Evolutionary conservation across 2,329 filamentous ascomycete genomes (phyloP), one percentile per base, ranked within the genome.

Genomic region (Aureobasidium melanogenum): DNA sequence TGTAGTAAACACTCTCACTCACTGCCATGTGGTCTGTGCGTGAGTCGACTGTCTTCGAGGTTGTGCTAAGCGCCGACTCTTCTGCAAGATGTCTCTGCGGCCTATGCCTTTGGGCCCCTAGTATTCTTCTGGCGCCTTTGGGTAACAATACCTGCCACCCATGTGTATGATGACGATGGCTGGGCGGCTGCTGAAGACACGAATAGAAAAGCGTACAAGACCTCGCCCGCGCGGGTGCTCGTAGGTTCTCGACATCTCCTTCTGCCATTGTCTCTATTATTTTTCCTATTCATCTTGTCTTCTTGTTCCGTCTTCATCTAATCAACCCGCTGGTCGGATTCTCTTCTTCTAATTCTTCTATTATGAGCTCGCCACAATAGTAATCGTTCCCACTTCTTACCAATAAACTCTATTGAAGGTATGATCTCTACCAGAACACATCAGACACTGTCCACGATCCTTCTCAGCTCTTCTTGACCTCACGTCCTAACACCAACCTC

Each of bases 71-170:
- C 56, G 56, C 56, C 56, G 43, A 39, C 56, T 39, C 36, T 59
- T 22, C 56, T 59, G 56, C 56, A 50, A 59, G 24, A 59, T 50
- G 56, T 59, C 44, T 59, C 44, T 59, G 54, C 54, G 41, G 30
- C 56, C 43, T 38, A 50, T 28, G 32, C 22, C 56, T 19, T 41
- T n/a, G n/a, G 43, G 10, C 41, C 10, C 22, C 39, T 28, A 14
- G 36, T 30, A 7, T 19, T 41, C 26, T 38, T 14, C 43, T n/a
- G 43, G 56, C 44, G 44, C 56, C 50, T 15, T 48, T 32, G 56
- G 32, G 56, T 32, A 38, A 22, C 34, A 10, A 50, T 41, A 9
- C 52, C 56, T 50, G 44, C 56, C 56, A 50, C 34, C 44, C 28
- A 34, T 15, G 36, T 50, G 56, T 50, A 59, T 24, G 36, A 59